phyloP scores from a whole-genome alignment of 805 yeast genomes.

The Yarrowia sp. region DNA sequence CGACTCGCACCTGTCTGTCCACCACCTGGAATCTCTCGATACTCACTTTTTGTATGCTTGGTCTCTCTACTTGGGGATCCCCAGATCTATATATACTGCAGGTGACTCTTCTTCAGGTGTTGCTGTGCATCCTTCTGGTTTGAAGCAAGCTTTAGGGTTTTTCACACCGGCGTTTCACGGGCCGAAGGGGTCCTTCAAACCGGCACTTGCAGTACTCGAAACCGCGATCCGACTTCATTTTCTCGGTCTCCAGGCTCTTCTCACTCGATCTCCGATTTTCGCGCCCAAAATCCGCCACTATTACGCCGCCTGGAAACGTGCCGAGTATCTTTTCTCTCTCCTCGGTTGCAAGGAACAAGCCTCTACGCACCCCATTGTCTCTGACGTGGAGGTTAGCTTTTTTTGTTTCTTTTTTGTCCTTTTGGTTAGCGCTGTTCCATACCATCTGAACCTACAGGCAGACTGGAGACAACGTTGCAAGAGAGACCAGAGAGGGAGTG shows the following conservation, averaged over 20 bases:
- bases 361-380: neutral
- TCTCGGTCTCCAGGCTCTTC: neutral
- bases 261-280: neutral
- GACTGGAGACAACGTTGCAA: no score
- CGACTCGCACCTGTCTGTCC: no score
- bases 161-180: conserved; percentile 11
- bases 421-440: neutral
- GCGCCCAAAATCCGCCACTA: neutral
- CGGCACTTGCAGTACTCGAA: no score
- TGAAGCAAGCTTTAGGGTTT: conserved; percentile 23
- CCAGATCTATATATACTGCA: conserved; percentile 20
- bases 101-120: conserved; percentile 13
- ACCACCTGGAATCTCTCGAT: neutral
- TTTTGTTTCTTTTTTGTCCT: no score
- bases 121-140: conserved; percentile 17
- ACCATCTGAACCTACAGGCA: no score
- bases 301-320: neutral
- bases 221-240: neutral
- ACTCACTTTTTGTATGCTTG: conserved; percentile 13
- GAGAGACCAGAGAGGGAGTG: no score
- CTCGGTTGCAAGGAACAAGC: conserved; percentile 24
- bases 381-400: conserved; percentile 14
- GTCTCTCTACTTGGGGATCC: neutral
- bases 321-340: neutral
- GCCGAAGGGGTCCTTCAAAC: neutral